These are phyloP conservation scores for Corynespora cassiicola DNA, from an alignment of 2,329 filamentous ascomycete genomes.

Conservation along the genomic window DNA sequence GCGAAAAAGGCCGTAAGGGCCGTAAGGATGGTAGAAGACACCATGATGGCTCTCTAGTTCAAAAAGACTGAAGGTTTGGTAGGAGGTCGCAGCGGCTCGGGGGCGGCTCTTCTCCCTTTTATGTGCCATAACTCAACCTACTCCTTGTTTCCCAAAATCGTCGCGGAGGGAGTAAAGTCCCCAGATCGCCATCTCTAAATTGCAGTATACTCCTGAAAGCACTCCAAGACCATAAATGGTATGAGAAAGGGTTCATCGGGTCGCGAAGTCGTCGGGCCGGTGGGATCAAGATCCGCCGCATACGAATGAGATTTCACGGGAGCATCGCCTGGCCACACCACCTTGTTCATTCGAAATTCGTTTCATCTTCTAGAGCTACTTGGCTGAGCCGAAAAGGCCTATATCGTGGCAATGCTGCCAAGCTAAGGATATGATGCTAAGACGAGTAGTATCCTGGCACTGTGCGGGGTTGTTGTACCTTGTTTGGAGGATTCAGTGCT, in stretches of 20 bases:
- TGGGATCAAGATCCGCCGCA: conserved; percentile 21
- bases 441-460: conserved; percentile 5
- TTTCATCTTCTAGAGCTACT: conserved; percentile 10
- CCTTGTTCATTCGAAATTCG: conserved; percentile 9
- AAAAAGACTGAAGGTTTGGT: conserved; percentile 1
- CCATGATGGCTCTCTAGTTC: conserved; percentile 25
- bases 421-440: conserved; percentile 24
- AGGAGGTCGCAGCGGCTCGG: conserved; percentile 3
- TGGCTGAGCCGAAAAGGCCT: conserved; percentile 7
- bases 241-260: conserved; percentile 21
- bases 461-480: conserved; percentile 24
- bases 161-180: no score
- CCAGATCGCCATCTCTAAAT: conserved; percentile 15
- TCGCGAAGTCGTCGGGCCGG: conserved; percentile 21
- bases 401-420: conserved; percentile 16
- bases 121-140: conserved; percentile 6
- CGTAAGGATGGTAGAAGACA: conserved; percentile 24
- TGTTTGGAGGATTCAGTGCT: conserved; percentile 16
- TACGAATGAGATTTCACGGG: conserved; percentile 9
- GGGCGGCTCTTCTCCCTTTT: conserved; percentile 14
- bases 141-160: not conserved
- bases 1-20: conserved; percentile 30
- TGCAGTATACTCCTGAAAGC: conserved; percentile 11
- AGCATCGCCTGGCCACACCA: conserved; percentile 12
- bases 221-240: conserved; percentile 12